Conservation (phyloP, 1,139 yeast species). For the Blastobotrys arbuscula region DNA sequence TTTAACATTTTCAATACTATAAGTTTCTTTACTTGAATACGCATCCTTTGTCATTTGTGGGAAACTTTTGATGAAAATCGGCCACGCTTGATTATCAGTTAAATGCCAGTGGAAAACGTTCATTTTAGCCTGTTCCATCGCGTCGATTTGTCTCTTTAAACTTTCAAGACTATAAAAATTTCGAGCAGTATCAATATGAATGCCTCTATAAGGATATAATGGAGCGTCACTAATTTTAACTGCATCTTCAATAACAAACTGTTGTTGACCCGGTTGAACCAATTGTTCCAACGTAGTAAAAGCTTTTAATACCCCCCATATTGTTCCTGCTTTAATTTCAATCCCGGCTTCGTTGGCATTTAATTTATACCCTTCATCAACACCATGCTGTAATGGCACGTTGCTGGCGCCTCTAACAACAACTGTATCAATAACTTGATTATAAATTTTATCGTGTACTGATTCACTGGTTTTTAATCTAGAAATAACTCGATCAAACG, state of each 20-base stretch:
- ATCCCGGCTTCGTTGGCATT: constrained; percentile 4
- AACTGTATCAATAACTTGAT: constrained; percentile 5
- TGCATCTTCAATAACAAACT: constrained; percentile 10
- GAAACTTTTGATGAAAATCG: constrained; percentile 35
- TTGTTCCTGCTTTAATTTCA: constrained; percentile 35
- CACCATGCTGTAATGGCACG: constrained; percentile 39
- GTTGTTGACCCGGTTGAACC: constrained; percentile 24
- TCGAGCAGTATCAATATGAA: constrained; percentile 43
- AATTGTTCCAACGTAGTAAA: constrained; percentile 44
- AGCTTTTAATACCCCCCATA: constrained; percentile 46
- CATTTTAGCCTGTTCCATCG: constrained; percentile 41
- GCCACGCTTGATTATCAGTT: constrained; percentile 46
- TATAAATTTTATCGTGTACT: not conserved
- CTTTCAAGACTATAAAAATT: constrained; percentile 37
- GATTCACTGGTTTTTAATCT: not conserved
- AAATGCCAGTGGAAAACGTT: constrained; percentile 47
- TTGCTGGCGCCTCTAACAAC: constrained; percentile 25
- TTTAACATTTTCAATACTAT: constrained; percentile 35
- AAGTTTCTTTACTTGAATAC: constrained; percentile 38
- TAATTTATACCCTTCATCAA: constrained; percentile 41
- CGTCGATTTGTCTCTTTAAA: constrained; percentile 40
- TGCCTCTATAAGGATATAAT: constrained; percentile 41
- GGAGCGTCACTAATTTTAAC: constrained; percentile 38
- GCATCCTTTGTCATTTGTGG: constrained; percentile 46
- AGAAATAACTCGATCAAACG: constrained; percentile 6